Percentiles rank a stretch among this genome's conserved stretches.
phyloP scores from a whole-genome alignment of 345 rosid genomes.

The Crucihimalaya himalaica region DNA sequence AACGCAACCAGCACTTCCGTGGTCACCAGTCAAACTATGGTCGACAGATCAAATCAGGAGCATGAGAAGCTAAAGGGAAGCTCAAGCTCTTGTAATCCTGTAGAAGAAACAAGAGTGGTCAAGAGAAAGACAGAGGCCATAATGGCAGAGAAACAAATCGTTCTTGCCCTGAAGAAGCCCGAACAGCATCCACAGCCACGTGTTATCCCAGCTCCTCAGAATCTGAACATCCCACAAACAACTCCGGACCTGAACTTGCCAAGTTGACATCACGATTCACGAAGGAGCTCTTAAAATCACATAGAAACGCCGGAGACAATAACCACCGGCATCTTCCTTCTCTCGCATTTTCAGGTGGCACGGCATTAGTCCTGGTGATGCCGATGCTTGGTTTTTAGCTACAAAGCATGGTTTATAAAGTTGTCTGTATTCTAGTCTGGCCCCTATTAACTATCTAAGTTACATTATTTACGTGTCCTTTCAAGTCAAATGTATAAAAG shows the following conservation, averaged over 20 bases:
- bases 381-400: background rate
- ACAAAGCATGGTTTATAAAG: slow-evolving; percentile 2
- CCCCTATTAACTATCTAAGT: too few species aligned
- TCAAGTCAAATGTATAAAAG: slow-evolving; percentile 9
- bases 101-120: slow-evolving; percentile 25
- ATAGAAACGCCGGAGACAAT: background rate
- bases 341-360: background rate
- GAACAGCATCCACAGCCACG: slow-evolving; percentile 21
- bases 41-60: slow-evolving; percentile 34
- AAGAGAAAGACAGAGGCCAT: slow-evolving; percentile 28
- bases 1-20: slow-evolving; percentile 14
- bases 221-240: slow-evolving; percentile 8
- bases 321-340: background rate
- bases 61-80: slow-evolving; percentile 34
- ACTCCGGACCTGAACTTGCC: slow-evolving; percentile 36
- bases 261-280: slow-evolving; percentile 14
- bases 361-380: background rate
- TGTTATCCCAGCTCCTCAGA: slow-evolving; percentile 12
- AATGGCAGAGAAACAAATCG: slow-evolving; percentile 31
- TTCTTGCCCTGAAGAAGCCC: slow-evolving; percentile 29
- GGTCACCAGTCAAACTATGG: slow-evolving; percentile 10
- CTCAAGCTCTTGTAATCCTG: slow-evolving; percentile 26
- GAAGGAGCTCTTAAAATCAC: background rate
- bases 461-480: background rate
- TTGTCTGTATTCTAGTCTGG: background rate